A percentile compares a stretch with the other conserved stretches of the same genome.
Evolutionary conservation across 2,329 filamentous ascomycete species (phyloP).

Genomic region (Sclerotinia minor): DNA sequence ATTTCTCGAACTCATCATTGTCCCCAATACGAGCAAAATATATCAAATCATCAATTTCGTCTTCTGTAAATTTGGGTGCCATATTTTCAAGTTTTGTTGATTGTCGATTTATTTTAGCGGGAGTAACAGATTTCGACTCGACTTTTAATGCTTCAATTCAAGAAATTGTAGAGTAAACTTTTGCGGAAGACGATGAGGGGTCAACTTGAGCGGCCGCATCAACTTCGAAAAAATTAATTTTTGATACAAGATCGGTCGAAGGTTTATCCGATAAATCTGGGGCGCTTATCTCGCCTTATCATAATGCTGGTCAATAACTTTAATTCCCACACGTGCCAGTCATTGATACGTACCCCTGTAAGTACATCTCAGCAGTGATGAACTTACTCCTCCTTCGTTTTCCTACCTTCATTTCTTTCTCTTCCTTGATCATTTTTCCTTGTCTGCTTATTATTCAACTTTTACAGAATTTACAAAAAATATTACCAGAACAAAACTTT

Average conservation of each 20-base stretch:
- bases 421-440: no score
- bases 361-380: conserved; percentile 3
- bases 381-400: conserved; percentile 8
- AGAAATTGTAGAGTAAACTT: neutral
- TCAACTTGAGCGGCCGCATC: conserved; percentile 11
- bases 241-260: neutral
- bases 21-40: conserved; percentile 84
- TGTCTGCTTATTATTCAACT: neutral
- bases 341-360: conserved; percentile 20
- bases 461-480: neutral
- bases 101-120: neutral
- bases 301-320: neutral
- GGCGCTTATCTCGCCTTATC: conserved; percentile 21
- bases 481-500: no score
- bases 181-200: conserved; percentile 1
- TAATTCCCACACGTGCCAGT: conserved; percentile 20
- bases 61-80: conserved; percentile 59
- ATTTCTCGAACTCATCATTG: conserved; percentile 61
- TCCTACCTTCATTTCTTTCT: neutral
- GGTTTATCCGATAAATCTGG: conserved; percentile 14
- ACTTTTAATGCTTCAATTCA: no score
- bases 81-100: conserved; percentile 23
- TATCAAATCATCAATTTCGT: conserved; percentile 87
- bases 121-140: no score
- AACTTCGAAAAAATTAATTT: conserved; percentile 13